Conservation (phyloP, 2,329 filamentous ascomycete genomes). For the Aspergillus proliferans region DNA sequence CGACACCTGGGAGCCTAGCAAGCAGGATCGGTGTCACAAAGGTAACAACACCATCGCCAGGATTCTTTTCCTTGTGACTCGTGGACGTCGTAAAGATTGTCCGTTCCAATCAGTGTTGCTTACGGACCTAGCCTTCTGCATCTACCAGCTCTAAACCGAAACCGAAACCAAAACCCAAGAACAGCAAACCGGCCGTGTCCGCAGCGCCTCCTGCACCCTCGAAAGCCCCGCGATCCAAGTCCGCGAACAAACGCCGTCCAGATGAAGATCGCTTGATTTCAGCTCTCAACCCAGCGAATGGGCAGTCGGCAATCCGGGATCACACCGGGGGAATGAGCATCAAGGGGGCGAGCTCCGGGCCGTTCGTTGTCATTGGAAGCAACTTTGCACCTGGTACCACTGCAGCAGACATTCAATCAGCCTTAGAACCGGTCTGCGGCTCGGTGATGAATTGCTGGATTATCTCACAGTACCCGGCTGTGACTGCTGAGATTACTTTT, state of each 20-base stretch:
- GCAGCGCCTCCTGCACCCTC: constrained; percentile 8
- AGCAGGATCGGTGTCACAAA: constrained; percentile 57
- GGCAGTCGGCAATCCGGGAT: constrained; percentile 26
- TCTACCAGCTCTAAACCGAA: constrained; percentile 35
- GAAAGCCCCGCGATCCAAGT: constrained; percentile 16
- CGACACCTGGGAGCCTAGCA: constrained; percentile 47
- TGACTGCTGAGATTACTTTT: constrained; percentile 57
- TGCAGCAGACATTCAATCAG: constrained; percentile 58
- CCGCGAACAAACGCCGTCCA: constrained; percentile 26
- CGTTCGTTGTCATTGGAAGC: constrained; percentile 53
- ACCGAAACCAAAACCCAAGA: constrained; percentile 30
- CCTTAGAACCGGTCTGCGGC: constrained; percentile 49
- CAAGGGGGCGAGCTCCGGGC: constrained; percentile 47
- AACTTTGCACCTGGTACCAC: constrained; percentile 64
- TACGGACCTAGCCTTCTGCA: constrained; percentile 29
- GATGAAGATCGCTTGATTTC: constrained; percentile 28
- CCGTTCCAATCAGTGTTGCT: neutral
- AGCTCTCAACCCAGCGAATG: constrained; percentile 23
- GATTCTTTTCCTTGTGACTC: neutral
- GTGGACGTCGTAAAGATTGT: neutral
- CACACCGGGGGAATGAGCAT: constrained; percentile 46
- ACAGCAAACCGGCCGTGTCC: constrained; percentile 33
- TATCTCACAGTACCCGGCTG: constrained; percentile 47
- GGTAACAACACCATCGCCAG: constrained; percentile 27
- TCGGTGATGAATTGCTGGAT: constrained; percentile 51